Conservation (phyloP, 345 rosid species). For the Iberis pinnata region DNA sequence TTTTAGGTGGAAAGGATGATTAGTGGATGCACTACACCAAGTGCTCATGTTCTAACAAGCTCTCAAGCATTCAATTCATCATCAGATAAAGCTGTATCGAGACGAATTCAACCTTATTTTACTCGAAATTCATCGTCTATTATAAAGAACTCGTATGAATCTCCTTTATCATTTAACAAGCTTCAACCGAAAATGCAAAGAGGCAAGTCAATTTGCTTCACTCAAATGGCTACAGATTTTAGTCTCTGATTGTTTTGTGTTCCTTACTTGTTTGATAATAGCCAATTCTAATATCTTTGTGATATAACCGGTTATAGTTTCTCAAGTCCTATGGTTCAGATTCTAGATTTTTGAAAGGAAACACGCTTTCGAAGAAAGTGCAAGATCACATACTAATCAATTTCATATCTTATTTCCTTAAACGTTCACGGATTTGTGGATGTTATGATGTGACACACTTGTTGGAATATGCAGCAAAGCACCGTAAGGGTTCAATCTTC, state of each 20-base stretch:
- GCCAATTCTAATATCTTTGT: too few species aligned
- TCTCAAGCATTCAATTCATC: conserved; percentile 33
- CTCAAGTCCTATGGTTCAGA: too few species aligned
- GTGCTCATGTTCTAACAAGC: conserved; percentile 32
- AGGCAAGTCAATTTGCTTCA: too few species aligned
- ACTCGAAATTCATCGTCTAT: conserved; percentile 27
- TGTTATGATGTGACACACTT: conserved; percentile 12
- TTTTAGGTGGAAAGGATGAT: conserved; percentile 35
- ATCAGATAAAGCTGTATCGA: conserved; percentile 30
- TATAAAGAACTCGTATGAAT: conserved; percentile 35
- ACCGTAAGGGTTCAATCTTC: conserved; percentile 36
- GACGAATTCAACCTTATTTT: conserved; percentile 25
- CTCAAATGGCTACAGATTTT: too few species aligned
- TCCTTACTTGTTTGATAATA: too few species aligned
- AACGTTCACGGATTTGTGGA: not conserved
- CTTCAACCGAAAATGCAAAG: conserved; percentile 28
- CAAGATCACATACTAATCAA: too few species aligned
- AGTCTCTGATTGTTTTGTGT: too few species aligned
- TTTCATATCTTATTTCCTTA: too few species aligned
- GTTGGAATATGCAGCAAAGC: conserved; percentile 50
- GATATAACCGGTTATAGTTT: too few species aligned
- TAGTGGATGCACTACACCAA: conserved; percentile 41
- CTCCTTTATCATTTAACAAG: too few species aligned
- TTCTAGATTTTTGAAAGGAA: too few species aligned
- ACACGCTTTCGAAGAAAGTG: too few species aligned